Evolutionary conservation across 2,329 filamentous ascomycete genomes (phyloP).

Genomic region (Pseudophaeomoniella oleicola): DNA sequence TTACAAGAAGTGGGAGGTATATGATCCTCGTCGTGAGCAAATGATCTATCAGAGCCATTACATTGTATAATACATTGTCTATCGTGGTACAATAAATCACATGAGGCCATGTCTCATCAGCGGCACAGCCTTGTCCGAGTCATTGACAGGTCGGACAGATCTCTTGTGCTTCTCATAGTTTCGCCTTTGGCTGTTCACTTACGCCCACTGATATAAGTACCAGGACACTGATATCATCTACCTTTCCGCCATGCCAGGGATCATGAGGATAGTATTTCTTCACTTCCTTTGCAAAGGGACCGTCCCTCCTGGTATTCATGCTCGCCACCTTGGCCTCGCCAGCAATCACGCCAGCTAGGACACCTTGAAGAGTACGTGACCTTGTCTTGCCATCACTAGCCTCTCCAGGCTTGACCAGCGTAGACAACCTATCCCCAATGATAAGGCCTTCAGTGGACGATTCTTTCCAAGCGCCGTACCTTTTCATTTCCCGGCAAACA

Average conservation of each 20-base stretch:
- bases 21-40: too few species aligned
- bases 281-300: constrained; percentile 89
- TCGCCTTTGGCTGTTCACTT: too few species aligned
- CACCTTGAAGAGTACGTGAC: constrained; percentile 52
- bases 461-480: constrained; percentile 58
- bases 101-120: too few species aligned
- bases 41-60: too few species aligned
- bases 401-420: constrained; percentile 36
- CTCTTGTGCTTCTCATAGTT: too few species aligned
- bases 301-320: constrained; percentile 65
- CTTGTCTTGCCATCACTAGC: constrained; percentile 14
- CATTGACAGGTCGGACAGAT: too few species aligned
- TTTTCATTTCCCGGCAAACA: constrained; percentile 62
- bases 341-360: constrained; percentile 66
- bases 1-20: too few species aligned
- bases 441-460: constrained; percentile 44
- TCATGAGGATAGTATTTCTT: constrained; percentile 77
- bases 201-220: constrained; percentile 66
- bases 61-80: too few species aligned
- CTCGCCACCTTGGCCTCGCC: constrained; percentile 74
- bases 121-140: too few species aligned
- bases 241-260: constrained; percentile 79
- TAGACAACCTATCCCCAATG: constrained; percentile 45
- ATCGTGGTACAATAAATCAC: too few species aligned
- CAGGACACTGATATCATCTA: constrained; percentile 88